Evolutionary conservation across 345 rosid species (phyloP).

Genomic region (Corymbia maculata): DNA sequence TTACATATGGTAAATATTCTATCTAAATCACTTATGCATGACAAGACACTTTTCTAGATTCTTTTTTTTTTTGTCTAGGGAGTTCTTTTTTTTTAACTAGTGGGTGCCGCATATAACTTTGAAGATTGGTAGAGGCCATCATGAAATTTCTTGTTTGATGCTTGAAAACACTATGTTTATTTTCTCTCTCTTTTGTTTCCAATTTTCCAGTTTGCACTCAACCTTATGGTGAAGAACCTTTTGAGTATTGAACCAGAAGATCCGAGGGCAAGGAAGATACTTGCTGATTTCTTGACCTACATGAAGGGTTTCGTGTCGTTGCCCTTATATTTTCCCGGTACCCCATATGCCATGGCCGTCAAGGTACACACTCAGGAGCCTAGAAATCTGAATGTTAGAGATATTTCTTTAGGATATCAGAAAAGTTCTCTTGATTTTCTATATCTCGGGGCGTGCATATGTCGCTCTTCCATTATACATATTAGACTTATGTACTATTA

Average conservation of each 20-base stretch:
- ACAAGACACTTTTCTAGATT: not conserved
- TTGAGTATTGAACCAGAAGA: constrained; percentile 62
- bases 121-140: not conserved
- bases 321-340: constrained; percentile 65
- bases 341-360: constrained; percentile 57
- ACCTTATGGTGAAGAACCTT: constrained; percentile 56
- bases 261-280: constrained; percentile 32
- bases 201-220: constrained; percentile 42
- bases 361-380: constrained; percentile 27
- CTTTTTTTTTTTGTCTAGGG: not conserved
- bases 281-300: constrained; percentile 54
- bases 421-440: too few relatives aligned
- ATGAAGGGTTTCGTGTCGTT: constrained; percentile 82
- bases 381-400: not conserved
- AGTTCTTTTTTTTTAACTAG: not conserved
- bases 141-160: not conserved
- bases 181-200: not conserved
- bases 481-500: not conserved
- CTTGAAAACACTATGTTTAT: not conserved
- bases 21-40: not conserved
- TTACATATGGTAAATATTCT: not conserved
- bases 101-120: not conserved
- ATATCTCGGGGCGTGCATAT: not conserved
- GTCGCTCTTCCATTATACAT: not conserved
- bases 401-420: not conserved